Base-by-base conservation (phyloP, 805 yeast species). In the Kregervanrija pseudodelftensis region DNA sequence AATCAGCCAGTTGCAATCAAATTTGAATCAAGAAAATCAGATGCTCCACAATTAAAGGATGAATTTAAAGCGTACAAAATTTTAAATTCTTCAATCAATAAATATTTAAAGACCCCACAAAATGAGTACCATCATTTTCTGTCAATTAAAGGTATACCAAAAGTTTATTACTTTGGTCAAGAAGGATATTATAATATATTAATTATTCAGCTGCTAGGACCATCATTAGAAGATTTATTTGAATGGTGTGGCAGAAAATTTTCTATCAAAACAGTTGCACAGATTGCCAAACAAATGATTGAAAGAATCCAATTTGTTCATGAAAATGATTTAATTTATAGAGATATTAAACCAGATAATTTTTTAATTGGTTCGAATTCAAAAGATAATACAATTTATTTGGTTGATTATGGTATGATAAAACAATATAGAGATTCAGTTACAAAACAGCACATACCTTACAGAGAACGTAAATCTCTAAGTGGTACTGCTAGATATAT, bases 401-500 rank as follows among this genome's bases (percentile, higher is more conserved):
- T 85, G 58, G 87, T 85, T 44, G 95, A 85, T 65, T 85, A 81
- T 57, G 95, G 95, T 48, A 85, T 85, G 95, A 90, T 90, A 13
- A 85, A 85, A 59, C 90, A 85, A 58, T 85, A 79, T 60, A 69
- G 93, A 56, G 90, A 85, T 57, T 90, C 91, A 31, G 73, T 79
- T 54, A 80, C 91, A 0, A 82, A 82, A 56, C 84, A 77, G 52
- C 95, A 85, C 64, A 85, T 85, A 46, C 93, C 93, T 10, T 85
- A 85, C 61, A 73, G 90, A 54, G 95, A 85, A 62, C 72, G 82
- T 55, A 85, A 85, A 60, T 81, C 91, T 2, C 68, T 85, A 56
- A 79, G 87, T 63, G 95, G 95, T 15, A 85, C 95, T 1, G 93
- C 93, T 10, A 74, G 95, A 58, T 85, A 85, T 63, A 85, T 85